These are phyloP conservation scores for Xylariaceae sp. DNA, from an alignment of 2,329 filamentous ascomycete genomes.

Conservation along the genomic window DNA sequence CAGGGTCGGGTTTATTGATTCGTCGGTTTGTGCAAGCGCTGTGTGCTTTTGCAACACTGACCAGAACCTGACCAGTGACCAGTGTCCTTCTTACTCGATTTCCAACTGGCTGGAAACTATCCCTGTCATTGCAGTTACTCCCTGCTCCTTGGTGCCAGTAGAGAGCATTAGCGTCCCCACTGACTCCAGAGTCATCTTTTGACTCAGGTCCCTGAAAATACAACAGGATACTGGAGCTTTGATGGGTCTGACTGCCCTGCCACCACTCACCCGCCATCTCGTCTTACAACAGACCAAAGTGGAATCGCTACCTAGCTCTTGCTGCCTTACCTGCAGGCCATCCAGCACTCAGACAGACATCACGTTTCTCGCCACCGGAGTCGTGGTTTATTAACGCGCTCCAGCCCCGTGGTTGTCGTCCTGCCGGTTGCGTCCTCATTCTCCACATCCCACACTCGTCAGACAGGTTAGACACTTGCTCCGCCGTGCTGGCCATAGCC, in stretches of 20 bases:
- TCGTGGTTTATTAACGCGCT: conserved; percentile 10
- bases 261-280: too few relatives aligned
- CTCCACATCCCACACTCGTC: conserved; percentile 2
- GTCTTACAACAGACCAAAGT: too few relatives aligned
- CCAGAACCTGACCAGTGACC: too few relatives aligned
- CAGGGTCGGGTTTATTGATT: too few relatives aligned
- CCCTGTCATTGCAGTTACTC: conserved; percentile 5
- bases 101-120: conserved; percentile 13
- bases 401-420: conserved; percentile 3
- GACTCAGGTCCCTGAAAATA: conserved; percentile 10
- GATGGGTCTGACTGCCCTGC: conserved; percentile 1
- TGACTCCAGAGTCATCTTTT: background rate
- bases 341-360: too few relatives aligned
- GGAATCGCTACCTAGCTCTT: too few relatives aligned
- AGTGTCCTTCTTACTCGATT: conserved; percentile 12
- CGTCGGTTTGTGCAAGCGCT: conserved; percentile 3
- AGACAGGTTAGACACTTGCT: conserved; percentile 6
- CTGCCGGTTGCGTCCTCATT: conserved; percentile 6
- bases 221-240: background rate
- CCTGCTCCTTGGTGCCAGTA: too few relatives aligned
- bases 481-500: conserved; percentile 5
- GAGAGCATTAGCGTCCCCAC: conserved; percentile 16
- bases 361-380: conserved; percentile 11
- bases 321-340: too few relatives aligned
- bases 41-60: too few relatives aligned